phyloP scores from a whole-genome alignment of 805 yeast species.

The Dipodascopsis tothii region DNA sequence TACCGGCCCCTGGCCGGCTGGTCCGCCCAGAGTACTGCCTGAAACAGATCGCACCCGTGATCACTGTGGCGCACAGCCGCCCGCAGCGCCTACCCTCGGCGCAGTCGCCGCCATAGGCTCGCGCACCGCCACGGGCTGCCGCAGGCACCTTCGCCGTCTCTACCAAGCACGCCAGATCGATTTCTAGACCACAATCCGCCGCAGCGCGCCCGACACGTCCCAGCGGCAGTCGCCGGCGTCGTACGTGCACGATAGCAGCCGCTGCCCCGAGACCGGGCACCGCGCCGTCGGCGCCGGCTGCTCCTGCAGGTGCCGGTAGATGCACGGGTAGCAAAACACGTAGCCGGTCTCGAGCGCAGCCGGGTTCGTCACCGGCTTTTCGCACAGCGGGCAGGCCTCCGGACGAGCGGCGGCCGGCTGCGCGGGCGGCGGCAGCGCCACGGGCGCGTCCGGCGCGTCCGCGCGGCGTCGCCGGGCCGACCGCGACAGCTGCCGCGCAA shows the following conservation, averaged over 20 bases:
- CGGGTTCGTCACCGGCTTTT: conserved; percentile 59
- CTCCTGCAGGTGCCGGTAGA: conserved; percentile 53
- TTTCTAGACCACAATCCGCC: no score
- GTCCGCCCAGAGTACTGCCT: no score
- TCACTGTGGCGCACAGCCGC: no score
- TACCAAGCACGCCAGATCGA: no score
- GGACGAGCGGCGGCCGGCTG: conserved; percentile 23
- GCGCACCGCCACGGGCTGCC: no score
- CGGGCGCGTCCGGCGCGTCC: conserved; percentile 27
- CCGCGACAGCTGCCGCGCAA: conserved; percentile 45
- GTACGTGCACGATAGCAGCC: conserved; percentile 63
- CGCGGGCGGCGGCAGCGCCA: conserved; percentile 22
- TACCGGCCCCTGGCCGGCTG: no score
- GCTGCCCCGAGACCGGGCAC: conserved; percentile 77
- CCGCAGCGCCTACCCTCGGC: no score
- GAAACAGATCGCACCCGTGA: no score
- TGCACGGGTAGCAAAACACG: conserved; percentile 84
- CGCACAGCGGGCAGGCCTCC: conserved; percentile 61
- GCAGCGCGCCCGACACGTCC: conserved; percentile 59
- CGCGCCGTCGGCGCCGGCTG: conserved; percentile 46
- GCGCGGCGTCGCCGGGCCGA: conserved; percentile 15
- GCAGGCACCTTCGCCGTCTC: no score
- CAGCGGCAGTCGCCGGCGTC: conserved; percentile 52
- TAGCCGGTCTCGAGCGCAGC: conserved; percentile 87
- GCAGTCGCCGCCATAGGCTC: no score